Evolutionary conservation across 108 stramenopile genomes (phyloP).

Genomic region (Chaetoceros muelleri): DNA sequence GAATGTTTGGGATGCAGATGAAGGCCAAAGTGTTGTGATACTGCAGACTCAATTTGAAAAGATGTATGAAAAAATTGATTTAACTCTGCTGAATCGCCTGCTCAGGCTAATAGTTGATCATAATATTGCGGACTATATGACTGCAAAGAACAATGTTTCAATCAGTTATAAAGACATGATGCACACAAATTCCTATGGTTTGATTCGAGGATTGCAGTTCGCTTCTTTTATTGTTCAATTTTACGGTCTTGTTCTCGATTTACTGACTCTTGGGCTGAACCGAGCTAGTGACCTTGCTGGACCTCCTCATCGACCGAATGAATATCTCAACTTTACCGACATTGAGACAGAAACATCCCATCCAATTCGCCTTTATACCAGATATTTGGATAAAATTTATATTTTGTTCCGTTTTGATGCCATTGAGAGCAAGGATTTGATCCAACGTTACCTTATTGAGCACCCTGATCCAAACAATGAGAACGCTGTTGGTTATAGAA

Average conservation of each 20-base stretch:
- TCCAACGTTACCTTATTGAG: conserved; percentile 97
- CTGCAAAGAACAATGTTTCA: conserved; percentile 97
- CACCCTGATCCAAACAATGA: conserved; percentile 99
- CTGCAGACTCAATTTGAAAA: conserved; percentile 95
- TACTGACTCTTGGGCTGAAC: conserved; percentile 91
- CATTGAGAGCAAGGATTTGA: conserved; percentile 92
- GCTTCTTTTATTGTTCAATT: conserved; percentile 96
- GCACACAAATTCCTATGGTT: conserved; percentile 97
- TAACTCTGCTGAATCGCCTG: conserved; percentile 94
- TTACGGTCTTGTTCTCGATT: conserved; percentile 94
- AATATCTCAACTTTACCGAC: conserved; percentile 92
- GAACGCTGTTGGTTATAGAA: conserved; percentile 98
- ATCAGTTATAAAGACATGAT: conserved; percentile 98
- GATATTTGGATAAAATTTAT: conserved; percentile 97
- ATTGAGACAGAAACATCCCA: conserved; percentile 92
- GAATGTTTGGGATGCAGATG: conserved; percentile 91
- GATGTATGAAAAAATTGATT: conserved; percentile 97
- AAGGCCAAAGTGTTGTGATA: conserved; percentile 94
- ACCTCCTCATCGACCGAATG: conserved; percentile 92
- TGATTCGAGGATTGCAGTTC: conserved; percentile 95
- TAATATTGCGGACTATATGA: conserved; percentile 99
- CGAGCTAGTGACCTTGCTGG: conserved; percentile 98
- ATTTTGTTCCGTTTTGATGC: conserved; percentile 93
- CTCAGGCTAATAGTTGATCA: conserved; percentile 98
- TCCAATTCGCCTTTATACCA: conserved; percentile 96